Base-by-base conservation (phyloP, 805 yeast species). In the Suhomyces sp. region DNA sequence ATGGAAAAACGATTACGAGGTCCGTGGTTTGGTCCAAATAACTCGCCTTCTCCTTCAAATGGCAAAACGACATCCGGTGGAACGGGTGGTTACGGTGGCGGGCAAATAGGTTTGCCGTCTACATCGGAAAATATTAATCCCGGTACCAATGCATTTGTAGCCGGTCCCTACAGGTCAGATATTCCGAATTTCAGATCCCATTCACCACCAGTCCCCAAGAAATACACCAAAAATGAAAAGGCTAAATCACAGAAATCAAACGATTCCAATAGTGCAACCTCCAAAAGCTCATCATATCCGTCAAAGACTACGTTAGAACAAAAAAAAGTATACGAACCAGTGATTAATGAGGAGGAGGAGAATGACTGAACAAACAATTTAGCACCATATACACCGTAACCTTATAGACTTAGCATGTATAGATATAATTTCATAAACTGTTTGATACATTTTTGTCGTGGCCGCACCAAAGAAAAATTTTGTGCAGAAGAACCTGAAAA, bases 181-280 rank as follows among this genome's bases (percentile, higher is more conserved):
- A 33, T 27, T 12, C 48, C 48, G 15, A n/a, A 31, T 21, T 46
- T 51, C 9, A 57, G 71, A 31, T 56, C 69, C 6, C 58, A 60
- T 33, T 64, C 69, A 20, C 71, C 71, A 8, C 69, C 69, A 5
- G 55, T 64, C 13, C 54, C 64, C 17, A 58, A 58, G 31, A 58
- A 56, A 35, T 56, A 59, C 49, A 53, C 51, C 44, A 53, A 56
- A 51, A 51, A 53, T 51, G 54, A 54, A 27, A 54, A 57, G 35
- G 27, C 44, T 15, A 57, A 51, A 25, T 52, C 55, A 15, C 52
- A 46, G 31, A 51, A 50, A 27, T 46, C 53, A 6, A 51, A 39
- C 6, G 56, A 53, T 13, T 46, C 41, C 9, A 37, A 21, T n/a
- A 29, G 25, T 27, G 35, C 39, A 15, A 43, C 37, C 17, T 33